A percentile compares a stretch with the other conserved stretches of the same genome.
phyloP scores from a whole-genome alignment of 2,329 filamentous ascomycete species.

The Cladobotryum protrusum region DNA sequence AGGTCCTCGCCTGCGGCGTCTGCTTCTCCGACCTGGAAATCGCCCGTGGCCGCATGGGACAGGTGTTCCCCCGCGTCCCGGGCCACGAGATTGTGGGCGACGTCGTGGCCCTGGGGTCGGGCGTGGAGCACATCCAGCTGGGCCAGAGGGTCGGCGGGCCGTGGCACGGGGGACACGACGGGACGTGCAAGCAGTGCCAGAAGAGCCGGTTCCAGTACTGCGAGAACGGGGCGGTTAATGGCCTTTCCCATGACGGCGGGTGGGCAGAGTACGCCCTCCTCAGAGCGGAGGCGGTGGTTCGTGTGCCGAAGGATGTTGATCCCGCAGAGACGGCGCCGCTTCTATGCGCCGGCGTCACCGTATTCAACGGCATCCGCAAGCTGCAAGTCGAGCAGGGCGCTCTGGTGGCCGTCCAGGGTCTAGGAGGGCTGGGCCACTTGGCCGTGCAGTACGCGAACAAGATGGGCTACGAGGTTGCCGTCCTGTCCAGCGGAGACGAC shows the following conservation, averaged over 20 bases:
- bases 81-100: slow-evolving; percentile 67
- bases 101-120: slow-evolving; percentile 52
- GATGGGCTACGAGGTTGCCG: slow-evolving; percentile 70
- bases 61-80: slow-evolving; percentile 52
- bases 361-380: slow-evolving; percentile 54
- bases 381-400: slow-evolving; percentile 45
- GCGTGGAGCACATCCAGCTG: slow-evolving; percentile 49
- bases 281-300: slow-evolving; percentile 53
- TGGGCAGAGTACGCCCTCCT: slow-evolving; percentile 59
- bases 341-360: slow-evolving; percentile 60
- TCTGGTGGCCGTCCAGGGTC: slow-evolving; percentile 57
- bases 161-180: slow-evolving; percentile 49
- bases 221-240: slow-evolving; percentile 55
- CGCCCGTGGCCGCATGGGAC: slow-evolving; percentile 44
- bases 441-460: slow-evolving; percentile 69
- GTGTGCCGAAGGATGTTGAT: slow-evolving; percentile 46
- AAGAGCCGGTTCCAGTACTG: slow-evolving; percentile 64
- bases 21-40: slow-evolving; percentile 57
- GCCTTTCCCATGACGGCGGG: slow-evolving; percentile 60
- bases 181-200: slow-evolving; percentile 55
- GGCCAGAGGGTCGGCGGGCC: slow-evolving; percentile 57
- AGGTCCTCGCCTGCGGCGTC: slow-evolving; percentile 65
- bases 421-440: slow-evolving; percentile 71
- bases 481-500: slow-evolving; percentile 56
- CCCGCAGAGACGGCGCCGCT: slow-evolving; percentile 51